phyloP scores from a whole-genome alignment of 2,329 filamentous ascomycete species.

The Ophiocordyceps sinensis region DNA sequence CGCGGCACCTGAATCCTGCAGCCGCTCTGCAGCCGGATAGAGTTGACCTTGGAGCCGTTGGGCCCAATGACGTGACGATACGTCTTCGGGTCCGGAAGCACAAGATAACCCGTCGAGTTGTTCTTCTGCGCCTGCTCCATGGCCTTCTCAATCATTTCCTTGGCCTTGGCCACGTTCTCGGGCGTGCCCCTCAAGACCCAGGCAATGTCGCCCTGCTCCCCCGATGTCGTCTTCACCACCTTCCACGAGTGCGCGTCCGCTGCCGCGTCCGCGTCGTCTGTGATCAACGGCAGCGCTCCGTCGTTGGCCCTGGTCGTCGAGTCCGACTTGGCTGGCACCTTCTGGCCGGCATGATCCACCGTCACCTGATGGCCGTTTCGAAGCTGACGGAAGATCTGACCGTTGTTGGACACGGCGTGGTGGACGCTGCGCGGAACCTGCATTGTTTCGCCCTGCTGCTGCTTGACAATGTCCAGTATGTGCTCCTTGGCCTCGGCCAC shows the following conservation, averaged over 20 bases:
- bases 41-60: constrained; percentile 81
- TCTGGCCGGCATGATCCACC: constrained; percentile 77
- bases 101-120: constrained; percentile 68
- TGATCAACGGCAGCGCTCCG: constrained; percentile 72
- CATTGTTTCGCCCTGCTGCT: constrained; percentile 79
- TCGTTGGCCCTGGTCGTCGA: constrained; percentile 41
- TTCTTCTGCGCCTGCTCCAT: constrained; percentile 57
- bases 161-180: constrained; percentile 72
- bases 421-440: constrained; percentile 71
- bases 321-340: constrained; percentile 56
- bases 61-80: constrained; percentile 86
- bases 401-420: constrained; percentile 74
- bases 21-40: constrained; percentile 80
- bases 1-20: constrained; percentile 91
- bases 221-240: constrained; percentile 48
- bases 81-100: constrained; percentile 75
- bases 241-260: constrained; percentile 71
- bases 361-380: constrained; percentile 77
- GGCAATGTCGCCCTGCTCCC: constrained; percentile 61
- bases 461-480: constrained; percentile 64
- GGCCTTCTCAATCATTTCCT: constrained; percentile 56
- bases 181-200: constrained; percentile 75
- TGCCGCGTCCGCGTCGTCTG: constrained; percentile 57
- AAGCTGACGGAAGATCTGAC: constrained; percentile 84
- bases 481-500: constrained; percentile 81